phyloP scores from a whole-genome alignment of 495 filamentous ascomycete genomes.

The Penicillium pancosmium region DNA sequence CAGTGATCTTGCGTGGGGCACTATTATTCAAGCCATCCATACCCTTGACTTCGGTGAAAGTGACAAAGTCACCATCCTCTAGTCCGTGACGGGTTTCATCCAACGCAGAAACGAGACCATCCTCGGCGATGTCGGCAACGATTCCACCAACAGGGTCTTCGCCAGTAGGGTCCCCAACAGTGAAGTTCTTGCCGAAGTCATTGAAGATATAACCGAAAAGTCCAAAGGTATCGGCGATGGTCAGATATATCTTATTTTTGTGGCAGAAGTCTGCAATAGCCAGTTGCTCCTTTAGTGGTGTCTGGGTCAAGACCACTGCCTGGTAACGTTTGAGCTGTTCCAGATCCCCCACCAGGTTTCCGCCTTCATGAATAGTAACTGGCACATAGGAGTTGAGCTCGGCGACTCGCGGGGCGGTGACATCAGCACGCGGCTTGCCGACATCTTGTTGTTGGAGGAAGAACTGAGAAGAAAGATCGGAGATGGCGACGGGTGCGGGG shows the following conservation, averaged over 20 bases:
- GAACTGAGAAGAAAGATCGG: constrained; percentile 94
- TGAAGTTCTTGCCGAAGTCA: constrained; percentile 94
- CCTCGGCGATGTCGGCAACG: constrained; percentile 82
- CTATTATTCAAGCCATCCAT: constrained; percentile 87
- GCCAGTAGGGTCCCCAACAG: constrained; percentile 84
- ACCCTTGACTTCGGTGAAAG: constrained; percentile 88
- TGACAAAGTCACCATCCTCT: constrained; percentile 95
- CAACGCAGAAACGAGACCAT: constrained; percentile 88
- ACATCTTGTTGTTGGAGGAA: constrained; percentile 89
- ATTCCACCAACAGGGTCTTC: constrained; percentile 89
- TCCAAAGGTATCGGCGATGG: constrained; percentile 86
- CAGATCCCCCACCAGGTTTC: constrained; percentile 68
- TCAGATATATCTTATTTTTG: constrained; percentile 84
- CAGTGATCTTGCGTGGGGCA: constrained; percentile 84
- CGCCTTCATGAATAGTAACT: constrained; percentile 70
- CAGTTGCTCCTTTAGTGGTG: constrained; percentile 76
- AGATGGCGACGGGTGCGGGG: constrained; percentile 74
- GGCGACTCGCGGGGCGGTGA: constrained; percentile 84
- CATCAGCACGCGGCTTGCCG: constrained; percentile 85
- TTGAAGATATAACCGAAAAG: constrained; percentile 96
- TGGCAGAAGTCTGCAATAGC: constrained; percentile 90
- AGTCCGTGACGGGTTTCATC: constrained; percentile 96
- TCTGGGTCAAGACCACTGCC: constrained; percentile 87
- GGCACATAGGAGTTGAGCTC: constrained; percentile 98
- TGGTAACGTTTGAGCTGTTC: constrained; percentile 83